Evolutionary conservation across 2,329 filamentous ascomycete species (phyloP).

Genomic region (Pezicula neosporulosa): DNA sequence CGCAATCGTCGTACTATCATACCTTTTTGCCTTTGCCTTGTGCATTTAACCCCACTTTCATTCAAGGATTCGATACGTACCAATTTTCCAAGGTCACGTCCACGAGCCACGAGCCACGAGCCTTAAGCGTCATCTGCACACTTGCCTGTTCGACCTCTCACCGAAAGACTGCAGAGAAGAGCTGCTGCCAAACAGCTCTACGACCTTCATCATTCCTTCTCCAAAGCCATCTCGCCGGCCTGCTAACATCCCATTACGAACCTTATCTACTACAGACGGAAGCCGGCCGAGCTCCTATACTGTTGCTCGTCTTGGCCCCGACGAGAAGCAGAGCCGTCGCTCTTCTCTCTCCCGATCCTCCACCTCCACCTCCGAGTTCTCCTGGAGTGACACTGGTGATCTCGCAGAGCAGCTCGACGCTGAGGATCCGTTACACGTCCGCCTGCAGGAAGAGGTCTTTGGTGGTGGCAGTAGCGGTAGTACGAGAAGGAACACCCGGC

Average conservation of each 20-base stretch:
- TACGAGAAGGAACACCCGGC: slow-evolving; percentile 41
- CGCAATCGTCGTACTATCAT: too few species aligned
- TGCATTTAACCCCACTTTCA: too few species aligned
- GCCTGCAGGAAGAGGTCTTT: slow-evolving; percentile 59
- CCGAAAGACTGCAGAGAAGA: slow-evolving; percentile 34
- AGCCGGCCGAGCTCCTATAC: slow-evolving; percentile 30
- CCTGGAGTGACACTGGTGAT: slow-evolving; percentile 93
- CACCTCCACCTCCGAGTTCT: slow-evolving; percentile 65
- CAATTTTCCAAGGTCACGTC: not conserved
- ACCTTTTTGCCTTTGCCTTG: too few species aligned
- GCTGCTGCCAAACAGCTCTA: slow-evolving; percentile 78
- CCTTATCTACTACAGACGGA: slow-evolving; percentile 48
- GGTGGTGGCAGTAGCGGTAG: slow-evolving; percentile 41
- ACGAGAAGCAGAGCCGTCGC: slow-evolving; percentile 36
- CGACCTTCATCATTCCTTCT: slow-evolving; percentile 81
- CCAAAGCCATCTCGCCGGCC: slow-evolving; percentile 62
- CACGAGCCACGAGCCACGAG: not conserved
- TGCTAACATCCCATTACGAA: slow-evolving; percentile 85
- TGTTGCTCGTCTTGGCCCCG: slow-evolving; percentile 41
- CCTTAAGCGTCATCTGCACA: not conserved
- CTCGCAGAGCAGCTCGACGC: slow-evolving; percentile 87
- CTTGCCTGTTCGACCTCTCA: not conserved
- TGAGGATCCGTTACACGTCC: slow-evolving; percentile 75
- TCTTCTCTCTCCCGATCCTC: slow-evolving; percentile 49
- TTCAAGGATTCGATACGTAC: not conserved